Conservation (phyloP, 1,284 basidiomycete species). For the Gymnopus androsaceus region DNA sequence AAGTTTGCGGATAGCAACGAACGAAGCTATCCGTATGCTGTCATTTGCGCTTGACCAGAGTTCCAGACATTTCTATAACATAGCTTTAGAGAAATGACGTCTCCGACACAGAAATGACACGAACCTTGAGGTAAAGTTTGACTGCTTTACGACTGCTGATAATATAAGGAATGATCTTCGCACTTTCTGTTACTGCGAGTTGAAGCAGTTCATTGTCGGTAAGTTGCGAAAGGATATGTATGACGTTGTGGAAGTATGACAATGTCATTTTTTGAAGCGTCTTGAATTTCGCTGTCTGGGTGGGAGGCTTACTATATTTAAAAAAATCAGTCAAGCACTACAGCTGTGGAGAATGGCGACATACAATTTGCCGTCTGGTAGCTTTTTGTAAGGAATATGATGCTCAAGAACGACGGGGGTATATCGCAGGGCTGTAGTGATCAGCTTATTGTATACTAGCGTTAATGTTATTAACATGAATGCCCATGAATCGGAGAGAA, state of each 20-base stretch:
- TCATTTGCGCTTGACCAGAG: conserved; percentile 84
- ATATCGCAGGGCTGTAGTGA: conserved; percentile 87
- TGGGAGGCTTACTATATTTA: conserved; percentile 74
- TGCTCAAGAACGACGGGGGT: conserved; percentile 88
- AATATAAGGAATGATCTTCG: conserved; percentile 87
- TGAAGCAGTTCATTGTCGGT: conserved; percentile 70
- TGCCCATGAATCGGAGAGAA: conserved; percentile 2
- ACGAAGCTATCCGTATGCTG: conserved; percentile 83
- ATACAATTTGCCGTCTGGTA: conserved; percentile 83
- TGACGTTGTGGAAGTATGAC: conserved; percentile 86
- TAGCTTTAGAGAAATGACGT: conserved; percentile 3
- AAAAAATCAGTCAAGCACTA: conserved; percentile 8
- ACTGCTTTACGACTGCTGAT: conserved; percentile 81
- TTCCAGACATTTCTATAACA: conserved; percentile 70
- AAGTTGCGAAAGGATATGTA: conserved; percentile 79
- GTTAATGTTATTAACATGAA: conserved; percentile 14
- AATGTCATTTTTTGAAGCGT: conserved; percentile 87
- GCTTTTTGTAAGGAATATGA: conserved; percentile 86
- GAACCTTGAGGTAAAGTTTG: conserved; percentile 82
- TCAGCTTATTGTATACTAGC: conserved; percentile 89
- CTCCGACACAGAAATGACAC: neutral
- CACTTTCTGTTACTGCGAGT: conserved; percentile 78
- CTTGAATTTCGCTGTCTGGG: conserved; percentile 74
- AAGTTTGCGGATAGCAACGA: conserved; percentile 83
- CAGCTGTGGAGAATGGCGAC: conserved; percentile 31